Evolutionary conservation across 139 green algal genomes (phyloP).

Genomic region (Coccomyxa sp.): DNA sequence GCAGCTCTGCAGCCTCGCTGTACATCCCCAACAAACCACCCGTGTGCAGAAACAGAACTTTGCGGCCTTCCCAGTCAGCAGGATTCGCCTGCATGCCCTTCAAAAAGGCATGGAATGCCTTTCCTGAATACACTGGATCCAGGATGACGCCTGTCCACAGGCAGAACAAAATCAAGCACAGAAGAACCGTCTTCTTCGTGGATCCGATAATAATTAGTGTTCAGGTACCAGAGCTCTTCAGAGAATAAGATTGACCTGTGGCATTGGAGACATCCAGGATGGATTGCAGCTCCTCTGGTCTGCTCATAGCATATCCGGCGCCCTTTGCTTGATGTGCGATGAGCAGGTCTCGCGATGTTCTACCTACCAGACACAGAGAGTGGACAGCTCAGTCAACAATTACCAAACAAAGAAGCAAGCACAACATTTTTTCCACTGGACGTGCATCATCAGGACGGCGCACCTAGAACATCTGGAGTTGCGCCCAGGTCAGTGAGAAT

Average conservation of each 20-base stretch:
- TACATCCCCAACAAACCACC: slow-evolving; percentile 90
- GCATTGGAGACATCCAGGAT: slow-evolving; percentile 51
- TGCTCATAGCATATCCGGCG: slow-evolving; percentile 85
- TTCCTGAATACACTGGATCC: slow-evolving; percentile 93
- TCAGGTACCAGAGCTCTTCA: background rate
- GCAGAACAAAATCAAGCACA: background rate
- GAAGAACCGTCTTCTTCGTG: background rate
- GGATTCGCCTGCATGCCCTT: slow-evolving; percentile 59
- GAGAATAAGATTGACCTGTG: slow-evolving; percentile 41
- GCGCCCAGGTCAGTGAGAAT: slow-evolving; percentile 60
- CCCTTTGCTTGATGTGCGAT: slow-evolving; percentile 66
- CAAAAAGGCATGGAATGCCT: slow-evolving; percentile 73
- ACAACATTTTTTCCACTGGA: background rate
- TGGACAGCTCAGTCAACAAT: background rate
- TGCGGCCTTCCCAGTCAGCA: slow-evolving; percentile 64
- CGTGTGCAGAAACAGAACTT: slow-evolving; percentile 37
- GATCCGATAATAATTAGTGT: background rate
- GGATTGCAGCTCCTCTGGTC: slow-evolving; percentile 70
- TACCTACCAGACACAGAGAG: background rate
- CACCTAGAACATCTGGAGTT: background rate
- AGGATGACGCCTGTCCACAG: slow-evolving; percentile 31
- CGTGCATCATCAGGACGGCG: background rate
- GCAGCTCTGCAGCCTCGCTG: slow-evolving; percentile 79
- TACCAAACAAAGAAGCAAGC: background rate
- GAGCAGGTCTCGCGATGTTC: slow-evolving; percentile 8